phyloP scores from a whole-genome alignment of 257 asterid species.

The Solanum paucissectum region DNA sequence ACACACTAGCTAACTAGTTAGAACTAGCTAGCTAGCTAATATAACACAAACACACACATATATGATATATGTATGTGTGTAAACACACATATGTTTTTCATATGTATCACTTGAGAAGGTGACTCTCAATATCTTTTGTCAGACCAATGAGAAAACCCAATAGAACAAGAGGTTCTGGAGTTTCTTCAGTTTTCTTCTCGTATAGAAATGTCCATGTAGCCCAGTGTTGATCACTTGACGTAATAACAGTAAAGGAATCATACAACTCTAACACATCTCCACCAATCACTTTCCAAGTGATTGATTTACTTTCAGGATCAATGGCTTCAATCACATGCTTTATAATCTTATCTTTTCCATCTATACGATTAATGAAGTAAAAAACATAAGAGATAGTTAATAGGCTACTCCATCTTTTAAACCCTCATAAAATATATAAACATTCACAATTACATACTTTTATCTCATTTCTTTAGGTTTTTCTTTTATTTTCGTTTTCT shows the following conservation, averaged over 20 bases:
- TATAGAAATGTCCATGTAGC: neutral
- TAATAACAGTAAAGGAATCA: neutral
- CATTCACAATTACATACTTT: neutral
- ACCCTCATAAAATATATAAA: neutral
- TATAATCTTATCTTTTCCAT: neutral
- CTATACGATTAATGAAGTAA: neutral
- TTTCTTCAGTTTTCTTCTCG: neutral
- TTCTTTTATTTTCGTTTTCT: neutral
- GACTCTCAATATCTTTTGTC: neutral
- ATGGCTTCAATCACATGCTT: neutral
- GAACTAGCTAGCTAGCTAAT: neutral
- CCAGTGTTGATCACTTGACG: neutral
- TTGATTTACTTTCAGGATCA: neutral
- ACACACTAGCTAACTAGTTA: neutral
- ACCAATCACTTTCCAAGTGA: neutral
- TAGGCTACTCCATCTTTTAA: neutral
- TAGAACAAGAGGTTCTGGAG: neutral
- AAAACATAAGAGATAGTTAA: neutral
- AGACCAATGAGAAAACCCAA: neutral
- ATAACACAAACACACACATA: neutral
- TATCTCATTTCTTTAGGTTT: neutral
- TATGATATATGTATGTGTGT: neutral
- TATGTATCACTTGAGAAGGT: neutral
- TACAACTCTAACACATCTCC: neutral
- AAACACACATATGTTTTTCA: neutral